These are phyloP conservation scores for Fusarium heterosporum DNA, from an alignment of 2,329 filamentous ascomycete species.

Conservation along the genomic window DNA sequence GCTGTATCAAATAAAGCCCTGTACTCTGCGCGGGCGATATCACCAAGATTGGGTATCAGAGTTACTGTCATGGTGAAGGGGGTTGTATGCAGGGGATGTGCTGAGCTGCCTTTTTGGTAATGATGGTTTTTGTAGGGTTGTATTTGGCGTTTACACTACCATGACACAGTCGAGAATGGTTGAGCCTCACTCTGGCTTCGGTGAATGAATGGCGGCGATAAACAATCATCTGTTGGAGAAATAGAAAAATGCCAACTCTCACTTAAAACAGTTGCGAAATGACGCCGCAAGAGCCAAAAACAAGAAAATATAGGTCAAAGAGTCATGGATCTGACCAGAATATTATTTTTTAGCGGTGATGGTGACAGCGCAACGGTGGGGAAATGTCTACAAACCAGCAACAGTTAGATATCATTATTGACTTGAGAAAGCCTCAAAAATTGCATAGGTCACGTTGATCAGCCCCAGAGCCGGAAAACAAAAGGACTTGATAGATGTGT, in stretches of 20 bases:
- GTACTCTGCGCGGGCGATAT: slow-evolving; percentile 50
- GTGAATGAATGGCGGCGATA: no score
- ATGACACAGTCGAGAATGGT: slow-evolving; percentile 24
- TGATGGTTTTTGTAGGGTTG: slow-evolving; percentile 18
- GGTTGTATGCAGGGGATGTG: slow-evolving; percentile 4
- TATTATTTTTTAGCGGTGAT: slow-evolving; percentile 5
- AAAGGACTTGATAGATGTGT: not conserved
- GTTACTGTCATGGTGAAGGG: slow-evolving; percentile 17
- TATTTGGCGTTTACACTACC: slow-evolving; percentile 20
- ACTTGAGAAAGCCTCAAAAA: slow-evolving; percentile 11
- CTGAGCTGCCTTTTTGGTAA: slow-evolving; percentile 1
- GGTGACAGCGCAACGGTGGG: slow-evolving; percentile 23
- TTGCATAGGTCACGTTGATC: not conserved
- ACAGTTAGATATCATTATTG: not conserved
- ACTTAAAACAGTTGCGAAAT: not conserved
- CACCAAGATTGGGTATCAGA: slow-evolving; percentile 39
- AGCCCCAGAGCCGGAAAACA: not conserved
- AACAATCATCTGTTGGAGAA: not conserved
- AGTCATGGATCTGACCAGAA: slow-evolving; percentile 28
- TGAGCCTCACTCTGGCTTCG: no score
- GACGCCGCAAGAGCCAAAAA: not conserved
- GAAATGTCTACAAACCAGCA: not conserved
- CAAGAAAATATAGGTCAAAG: slow-evolving; percentile 20
- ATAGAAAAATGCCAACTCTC: not conserved
- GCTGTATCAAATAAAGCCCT: slow-evolving; percentile 53